Base-by-base conservation (phyloP, 108 stramenopile genomes). In the Nitzschia sp. region DNA sequence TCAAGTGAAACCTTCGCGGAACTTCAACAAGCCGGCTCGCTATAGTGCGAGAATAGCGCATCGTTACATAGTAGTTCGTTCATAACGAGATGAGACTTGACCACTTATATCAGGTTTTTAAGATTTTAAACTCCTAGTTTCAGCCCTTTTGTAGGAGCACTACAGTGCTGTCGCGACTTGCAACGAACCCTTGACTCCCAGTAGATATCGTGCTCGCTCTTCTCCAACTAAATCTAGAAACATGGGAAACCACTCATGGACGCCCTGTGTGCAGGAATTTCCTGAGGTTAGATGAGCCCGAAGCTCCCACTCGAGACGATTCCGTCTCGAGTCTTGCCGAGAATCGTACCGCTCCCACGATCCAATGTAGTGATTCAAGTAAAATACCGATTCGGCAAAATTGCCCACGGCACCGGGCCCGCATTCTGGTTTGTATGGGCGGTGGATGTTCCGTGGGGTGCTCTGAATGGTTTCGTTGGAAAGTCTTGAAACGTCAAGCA, bases 401-500 rank as follows among this genome's bases (percentile, higher is more conserved):
- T 16, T 22, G 8, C 13, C 48, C 4, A 50, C 19, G 5, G 19
- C 48, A 5, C 63, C 61, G 1, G 56, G 65, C 29, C 60, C 47
- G 41, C 79, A 80, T 33, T 64, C 45, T 28, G 62, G 45, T 30
- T 17, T 41, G 53, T 66, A 79, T 0, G 78, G 78, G 13, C 78
- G 58, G 29, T 79, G 78, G 31, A 79, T 79, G 68, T 73, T 79
- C 0, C 55, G 32, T 8, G 72, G 78, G 5, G 17, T 28, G 32
- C 2, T 23, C 38, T 53, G 21, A 2, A 73, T 44, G 34, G 41
- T 63, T 2, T 28, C 17, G 3, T 13, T 44, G 1, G 72, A 58
- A 11, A 87, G 69, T 22, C 63, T 38, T 15, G 79, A 82, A 15
- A 88, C 54, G 47, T 88, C 72, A 33, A 88, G 68, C 9, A 88